Base-by-base conservation (phyloP, 306 rosid genomes). In the Sophora flavescens region DNA sequence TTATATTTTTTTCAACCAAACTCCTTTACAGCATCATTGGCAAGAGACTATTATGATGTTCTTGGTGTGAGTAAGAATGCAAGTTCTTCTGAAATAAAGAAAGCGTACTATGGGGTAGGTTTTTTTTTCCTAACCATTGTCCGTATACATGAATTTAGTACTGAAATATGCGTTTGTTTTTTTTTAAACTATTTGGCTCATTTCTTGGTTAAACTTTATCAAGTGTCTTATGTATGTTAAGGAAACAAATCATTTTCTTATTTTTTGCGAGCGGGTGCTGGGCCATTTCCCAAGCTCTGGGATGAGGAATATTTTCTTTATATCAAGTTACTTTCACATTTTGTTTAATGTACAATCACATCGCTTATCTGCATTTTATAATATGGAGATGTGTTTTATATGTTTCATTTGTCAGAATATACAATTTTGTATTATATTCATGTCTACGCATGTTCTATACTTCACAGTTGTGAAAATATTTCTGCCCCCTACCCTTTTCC, bases 91-190 rank as follows among this genome's bases (percentile, higher is more conserved):
- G 99, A 95, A 79, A 88, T 92, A 68, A 92, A 95, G 93, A 95
- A 95, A 82, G 98, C 99, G 70, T 95, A 92, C 74, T 91, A 95
- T 58, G 99, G 96, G 97, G 99, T 95, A 86, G 56, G 96, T 86
- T 72, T 81, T 76, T 86, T 72, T 81, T 76, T 52, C 77, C 56
- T 39, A 30, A 32, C 15, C 4, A 51, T 61, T 68, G 6, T 51
- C 58, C 4, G 14, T 70, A 22, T 18, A 28, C 32, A 53, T 42
- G 45, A 15, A 14, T 54, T 33, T 62, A 45, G 28, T 45, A 17
- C 17, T 17, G 44, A 22, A 69, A 70, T 69, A 1, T 36, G 38
- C 1, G n/a, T 70, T 4, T 36, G 12, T 50, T 56, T 35, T 6
- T 6, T 39, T 39, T 41, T 41, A 2, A 3, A 30, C 14, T 32